Evolutionary conservation across 164 flowering plant genomes (phyloP).

Genomic region (Vitis rupestris): DNA sequence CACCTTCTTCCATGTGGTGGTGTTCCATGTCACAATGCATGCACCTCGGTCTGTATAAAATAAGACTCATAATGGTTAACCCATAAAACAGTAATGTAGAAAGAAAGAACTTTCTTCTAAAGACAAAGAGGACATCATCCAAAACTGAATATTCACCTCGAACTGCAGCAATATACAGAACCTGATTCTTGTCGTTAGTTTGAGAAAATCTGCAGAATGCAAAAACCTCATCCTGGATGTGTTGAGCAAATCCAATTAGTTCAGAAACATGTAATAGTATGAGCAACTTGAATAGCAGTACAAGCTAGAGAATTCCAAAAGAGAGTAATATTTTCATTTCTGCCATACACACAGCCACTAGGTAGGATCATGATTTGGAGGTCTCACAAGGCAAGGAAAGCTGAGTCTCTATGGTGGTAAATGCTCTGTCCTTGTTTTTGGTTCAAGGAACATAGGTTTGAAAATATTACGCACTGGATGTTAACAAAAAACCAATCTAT

Average conservation of each 20-base stretch:
- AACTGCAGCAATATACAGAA: slow-evolving; percentile 64
- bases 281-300: not conserved
- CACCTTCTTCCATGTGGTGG: slow-evolving; percentile 67
- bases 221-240: slow-evolving; percentile 72
- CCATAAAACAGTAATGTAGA: not conserved
- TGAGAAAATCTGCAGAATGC: slow-evolving; percentile 78
- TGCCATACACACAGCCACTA: not conserved
- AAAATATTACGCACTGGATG: too few relatives aligned
- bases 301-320: not conserved
- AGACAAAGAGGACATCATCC: not conserved
- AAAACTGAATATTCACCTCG: slow-evolving; percentile 42
- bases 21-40: slow-evolving; percentile 68
- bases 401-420: not conserved
- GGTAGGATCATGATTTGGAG: not conserved
- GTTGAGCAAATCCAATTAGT: slow-evolving; percentile 3
- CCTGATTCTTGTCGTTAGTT: slow-evolving; percentile 28
- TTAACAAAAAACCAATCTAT: too few relatives aligned
- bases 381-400: not conserved
- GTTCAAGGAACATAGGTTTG: too few relatives aligned
- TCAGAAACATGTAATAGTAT: not conserved
- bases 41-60: slow-evolving; percentile 54
- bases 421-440: too few relatives aligned
- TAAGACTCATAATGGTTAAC: slow-evolving; percentile 7
- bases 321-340: not conserved
- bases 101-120: not conserved